Evolutionary conservation across 345 rosid genomes (phyloP).

Genomic region (Litchi chinensis): DNA sequence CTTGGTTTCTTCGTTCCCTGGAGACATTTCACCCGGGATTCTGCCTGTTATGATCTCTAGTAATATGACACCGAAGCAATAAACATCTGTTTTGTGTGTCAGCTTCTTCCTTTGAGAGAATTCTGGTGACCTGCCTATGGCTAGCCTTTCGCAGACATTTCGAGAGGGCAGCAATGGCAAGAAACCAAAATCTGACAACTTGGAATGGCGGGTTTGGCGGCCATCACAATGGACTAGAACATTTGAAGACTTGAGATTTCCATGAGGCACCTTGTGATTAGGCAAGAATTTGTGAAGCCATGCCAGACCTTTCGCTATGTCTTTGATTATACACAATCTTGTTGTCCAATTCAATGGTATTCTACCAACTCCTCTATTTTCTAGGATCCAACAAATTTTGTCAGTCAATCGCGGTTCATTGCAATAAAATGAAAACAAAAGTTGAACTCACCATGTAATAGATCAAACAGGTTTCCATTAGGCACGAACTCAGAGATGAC

Average conservation of each 20-base stretch:
- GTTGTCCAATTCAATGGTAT: slow-evolving; percentile 42
- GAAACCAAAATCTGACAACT: slow-evolving; percentile 54
- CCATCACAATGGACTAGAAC: slow-evolving; percentile 28
- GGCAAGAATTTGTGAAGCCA: slow-evolving; percentile 51
- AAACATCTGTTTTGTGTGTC: slow-evolving; percentile 52
- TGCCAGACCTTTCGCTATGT: slow-evolving; percentile 39
- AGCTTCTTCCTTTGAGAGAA: slow-evolving; percentile 47
- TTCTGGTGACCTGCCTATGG: slow-evolving; percentile 50
- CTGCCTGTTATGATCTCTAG: slow-evolving; percentile 56
- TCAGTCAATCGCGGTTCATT: background rate
- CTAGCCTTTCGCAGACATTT: slow-evolving; percentile 28
- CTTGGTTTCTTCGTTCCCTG: slow-evolving; percentile 6
- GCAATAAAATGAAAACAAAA: background rate
- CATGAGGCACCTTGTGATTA: slow-evolving; percentile 55
- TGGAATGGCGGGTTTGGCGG: slow-evolving; percentile 31
- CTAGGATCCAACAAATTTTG: slow-evolving; percentile 26
- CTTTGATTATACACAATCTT: slow-evolving; percentile 49
- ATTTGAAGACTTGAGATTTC: slow-evolving; percentile 59
- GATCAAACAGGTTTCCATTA: slow-evolving; percentile 45
- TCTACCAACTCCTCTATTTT: slow-evolving; percentile 47
- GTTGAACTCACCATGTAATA: slow-evolving; percentile 51
- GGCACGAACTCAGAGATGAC: slow-evolving; percentile 50
- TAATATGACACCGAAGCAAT: slow-evolving; percentile 56
- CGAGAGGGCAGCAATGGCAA: slow-evolving; percentile 39
- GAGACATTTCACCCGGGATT: slow-evolving; percentile 34